Evolutionary conservation across 192 early-diverging fungal genomes (phyloP).

Genomic region (Powellomyces hirtus): DNA sequence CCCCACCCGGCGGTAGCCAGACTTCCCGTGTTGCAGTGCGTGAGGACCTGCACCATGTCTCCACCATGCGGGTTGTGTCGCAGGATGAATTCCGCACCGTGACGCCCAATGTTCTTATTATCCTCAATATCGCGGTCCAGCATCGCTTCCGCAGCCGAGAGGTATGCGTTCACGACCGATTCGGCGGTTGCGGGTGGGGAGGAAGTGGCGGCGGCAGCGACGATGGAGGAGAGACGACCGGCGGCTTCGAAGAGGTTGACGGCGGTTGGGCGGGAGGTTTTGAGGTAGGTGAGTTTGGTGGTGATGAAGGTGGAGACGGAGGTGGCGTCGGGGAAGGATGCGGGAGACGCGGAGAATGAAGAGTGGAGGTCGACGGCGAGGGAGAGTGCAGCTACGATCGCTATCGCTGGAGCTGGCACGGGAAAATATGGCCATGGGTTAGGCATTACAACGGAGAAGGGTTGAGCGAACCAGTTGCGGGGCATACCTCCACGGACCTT

Average conservation of each 20-base stretch:
- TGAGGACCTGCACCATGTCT: conserved; percentile 60
- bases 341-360: conserved; percentile 14
- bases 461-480: not conserved
- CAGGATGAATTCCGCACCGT: conserved; percentile 76
- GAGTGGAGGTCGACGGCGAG: conserved; percentile 75
- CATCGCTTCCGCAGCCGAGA: conserved; percentile 78
- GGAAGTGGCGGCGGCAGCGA: conserved; percentile 10
- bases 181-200: conserved; percentile 25
- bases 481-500: conserved; percentile 59
- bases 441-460: not conserved
- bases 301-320: conserved; percentile 53
- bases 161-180: conserved; percentile 60
- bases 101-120: conserved; percentile 80
- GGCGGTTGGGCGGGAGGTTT: conserved; percentile 91
- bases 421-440: not conserved
- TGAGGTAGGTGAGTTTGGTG: conserved; percentile 64
- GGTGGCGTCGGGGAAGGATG: conserved; percentile 28
- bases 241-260: conserved; percentile 95
- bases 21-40: conserved; percentile 93
- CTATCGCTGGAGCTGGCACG: conserved; percentile 86
- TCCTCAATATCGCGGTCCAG: conserved; percentile 80
- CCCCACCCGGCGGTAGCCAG: conserved; percentile 73
- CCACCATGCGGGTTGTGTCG: conserved; percentile 25
- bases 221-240: conserved; percentile 21
- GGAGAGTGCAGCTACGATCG: conserved; percentile 89